Percentiles rank a stretch among this genome's conserved stretches.
phyloP scores from a whole-genome alignment of 2,329 filamentous ascomycete species.

The Didymella keratinophila region DNA sequence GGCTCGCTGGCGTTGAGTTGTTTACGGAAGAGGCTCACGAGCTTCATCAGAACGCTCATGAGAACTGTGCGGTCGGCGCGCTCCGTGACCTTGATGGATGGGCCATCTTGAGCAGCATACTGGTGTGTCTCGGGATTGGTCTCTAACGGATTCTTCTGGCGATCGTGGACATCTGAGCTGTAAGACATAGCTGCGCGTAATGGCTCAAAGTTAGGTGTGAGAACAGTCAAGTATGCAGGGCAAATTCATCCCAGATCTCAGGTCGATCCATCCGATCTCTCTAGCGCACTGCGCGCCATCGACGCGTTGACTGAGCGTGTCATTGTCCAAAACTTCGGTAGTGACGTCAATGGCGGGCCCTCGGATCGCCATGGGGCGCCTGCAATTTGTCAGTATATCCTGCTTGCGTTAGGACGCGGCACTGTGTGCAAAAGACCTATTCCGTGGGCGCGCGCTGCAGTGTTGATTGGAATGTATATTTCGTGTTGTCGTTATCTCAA shows the following conservation, averaged over 20 bases:
- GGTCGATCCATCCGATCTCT: not conserved
- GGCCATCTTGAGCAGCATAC: slow-evolving; percentile 11
- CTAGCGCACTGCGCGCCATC: slow-evolving; percentile 3
- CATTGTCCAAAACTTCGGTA: not conserved
- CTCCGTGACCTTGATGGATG: slow-evolving; percentile 45
- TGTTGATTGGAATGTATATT: not conserved
- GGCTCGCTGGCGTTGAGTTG: slow-evolving; percentile 42
- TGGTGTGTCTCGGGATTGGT: slow-evolving; percentile 15
- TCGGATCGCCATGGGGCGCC: not conserved
- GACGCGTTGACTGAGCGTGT: not conserved
- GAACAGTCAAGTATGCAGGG: slow-evolving; percentile 4
- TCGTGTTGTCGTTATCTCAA: not conserved
- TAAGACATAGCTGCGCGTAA: not conserved
- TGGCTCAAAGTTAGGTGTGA: not conserved
- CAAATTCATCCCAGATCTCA: not conserved
- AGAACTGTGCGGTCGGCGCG: slow-evolving; percentile 51
- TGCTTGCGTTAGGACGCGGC: not conserved
- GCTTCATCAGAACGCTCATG: slow-evolving; percentile 50
- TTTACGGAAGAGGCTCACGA: slow-evolving; percentile 50
- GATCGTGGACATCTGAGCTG: not conserved
- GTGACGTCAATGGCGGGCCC: slow-evolving; percentile 15
- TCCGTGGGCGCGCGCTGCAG: not conserved
- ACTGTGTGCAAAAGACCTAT: not conserved
- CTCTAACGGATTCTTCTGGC: not conserved
- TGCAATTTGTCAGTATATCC: not conserved